These are phyloP conservation scores for Sporothrix sp. DNA, from an alignment of 2,329 filamentous ascomycete genomes.

Conservation along the genomic window DNA sequence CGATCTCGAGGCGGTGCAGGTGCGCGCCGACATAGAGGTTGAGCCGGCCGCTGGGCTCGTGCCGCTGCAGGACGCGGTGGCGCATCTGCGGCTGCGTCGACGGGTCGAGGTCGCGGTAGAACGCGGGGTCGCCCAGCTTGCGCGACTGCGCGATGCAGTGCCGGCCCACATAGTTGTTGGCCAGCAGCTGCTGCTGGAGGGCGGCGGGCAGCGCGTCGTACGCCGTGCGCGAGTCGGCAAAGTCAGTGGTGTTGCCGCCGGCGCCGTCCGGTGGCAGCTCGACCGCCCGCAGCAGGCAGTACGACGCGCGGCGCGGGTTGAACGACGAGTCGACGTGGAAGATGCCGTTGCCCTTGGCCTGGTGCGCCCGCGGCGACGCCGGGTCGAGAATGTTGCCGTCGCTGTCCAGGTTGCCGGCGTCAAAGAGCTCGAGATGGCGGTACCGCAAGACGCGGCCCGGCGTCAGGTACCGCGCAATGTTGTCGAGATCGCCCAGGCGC, in stretches of 20 bases:
- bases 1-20: slow-evolving; percentile 38
- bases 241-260: slow-evolving; percentile 45
- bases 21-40: slow-evolving; percentile 46
- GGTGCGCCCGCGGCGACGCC: slow-evolving; percentile 31
- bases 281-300: slow-evolving; percentile 41
- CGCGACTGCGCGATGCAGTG: slow-evolving; percentile 44
- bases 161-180: slow-evolving; percentile 35
- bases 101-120: slow-evolving; percentile 32
- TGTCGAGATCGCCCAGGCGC: slow-evolving; percentile 45
- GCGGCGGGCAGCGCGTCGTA: slow-evolving; percentile 35
- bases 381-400: slow-evolving; percentile 35
- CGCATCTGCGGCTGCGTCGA: slow-evolving; percentile 28
- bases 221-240: slow-evolving; percentile 43
- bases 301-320: slow-evolving; percentile 43
- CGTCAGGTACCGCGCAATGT: slow-evolving; percentile 39
- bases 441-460: slow-evolving; percentile 38
- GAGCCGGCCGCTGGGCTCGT: slow-evolving; percentile 41
- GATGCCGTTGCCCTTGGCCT: slow-evolving; percentile 37
- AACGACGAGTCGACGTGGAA: slow-evolving; percentile 48
- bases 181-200: slow-evolving; percentile 26
- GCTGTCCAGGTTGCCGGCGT: slow-evolving; percentile 45
- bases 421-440: slow-evolving; percentile 42
- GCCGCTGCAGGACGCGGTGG: slow-evolving; percentile 41
- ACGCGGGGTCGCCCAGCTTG: slow-evolving; percentile 40
- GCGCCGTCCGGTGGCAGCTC: slow-evolving; percentile 34